Evolutionary conservation across 139 green algal genomes (phyloP).

Genomic region (Picochlorum sp.): DNA sequence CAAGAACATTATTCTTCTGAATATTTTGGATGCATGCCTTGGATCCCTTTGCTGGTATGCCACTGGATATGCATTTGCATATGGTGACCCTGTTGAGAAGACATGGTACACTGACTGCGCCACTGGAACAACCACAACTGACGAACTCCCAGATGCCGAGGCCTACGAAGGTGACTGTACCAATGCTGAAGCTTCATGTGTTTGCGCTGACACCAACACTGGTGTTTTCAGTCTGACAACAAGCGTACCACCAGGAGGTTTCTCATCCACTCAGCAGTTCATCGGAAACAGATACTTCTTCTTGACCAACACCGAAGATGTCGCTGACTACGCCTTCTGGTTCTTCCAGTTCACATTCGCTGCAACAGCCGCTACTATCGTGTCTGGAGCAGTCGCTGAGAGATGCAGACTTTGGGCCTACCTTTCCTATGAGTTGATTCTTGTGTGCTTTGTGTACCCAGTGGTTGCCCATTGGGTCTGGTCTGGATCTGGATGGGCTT

Average conservation of each 20-base stretch:
- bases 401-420: constrained; percentile 41
- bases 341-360: constrained; percentile 55
- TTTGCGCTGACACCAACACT: not conserved
- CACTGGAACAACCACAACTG: not conserved
- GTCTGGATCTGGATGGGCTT: constrained; percentile 38
- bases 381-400: constrained; percentile 64
- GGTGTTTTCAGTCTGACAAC: not conserved
- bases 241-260: not conserved
- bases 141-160: not conserved
- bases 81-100: constrained; percentile 23
- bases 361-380: constrained; percentile 62
- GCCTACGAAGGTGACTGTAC: constrained; percentile 8
- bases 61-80: constrained; percentile 34
- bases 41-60: constrained; percentile 37
- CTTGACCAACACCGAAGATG: constrained; percentile 2
- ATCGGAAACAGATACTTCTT: constrained; percentile 32
- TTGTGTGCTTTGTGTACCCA: constrained; percentile 65
- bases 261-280: constrained; percentile 14
- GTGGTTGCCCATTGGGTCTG: constrained; percentile 55
- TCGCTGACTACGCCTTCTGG: constrained; percentile 12
- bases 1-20: constrained; percentile 91
- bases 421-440: constrained; percentile 52
- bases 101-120: not conserved
- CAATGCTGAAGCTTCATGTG: not conserved
- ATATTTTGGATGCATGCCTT: constrained; percentile 68